Percentiles rank a stretch among this genome's conserved stretches.
Conservation (phyloP, 2,329 filamentous ascomycete species). For the Alternaria gaisen region DNA sequence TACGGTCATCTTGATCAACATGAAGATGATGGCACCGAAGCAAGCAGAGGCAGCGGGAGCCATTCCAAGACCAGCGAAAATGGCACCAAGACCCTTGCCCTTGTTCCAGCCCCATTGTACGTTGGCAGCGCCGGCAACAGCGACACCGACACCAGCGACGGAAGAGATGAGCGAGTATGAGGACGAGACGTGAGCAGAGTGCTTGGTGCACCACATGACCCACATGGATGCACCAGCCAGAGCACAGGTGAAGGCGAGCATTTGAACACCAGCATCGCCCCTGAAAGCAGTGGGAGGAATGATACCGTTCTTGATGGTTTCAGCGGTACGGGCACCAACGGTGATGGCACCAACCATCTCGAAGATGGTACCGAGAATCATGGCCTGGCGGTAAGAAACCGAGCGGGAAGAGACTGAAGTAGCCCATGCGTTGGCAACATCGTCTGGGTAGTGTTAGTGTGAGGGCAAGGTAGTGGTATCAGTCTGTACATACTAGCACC, state of each 20-base stretch:
- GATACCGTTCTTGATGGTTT: conserved; percentile 80
- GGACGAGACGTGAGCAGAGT: conserved; percentile 72
- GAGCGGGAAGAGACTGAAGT: conserved; percentile 84
- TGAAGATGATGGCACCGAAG: conserved; percentile 75
- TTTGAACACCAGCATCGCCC: conserved; percentile 58
- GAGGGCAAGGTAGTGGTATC: not conserved
- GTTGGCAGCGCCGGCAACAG: conserved; percentile 64
- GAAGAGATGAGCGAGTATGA: conserved; percentile 63
- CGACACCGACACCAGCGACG: conserved; percentile 58
- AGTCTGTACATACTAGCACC: conserved; percentile 70
- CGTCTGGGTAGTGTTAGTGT: conserved; percentile 59
- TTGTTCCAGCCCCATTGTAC: conserved; percentile 68
- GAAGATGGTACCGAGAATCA: conserved; percentile 57
- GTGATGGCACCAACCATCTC: conserved; percentile 59
- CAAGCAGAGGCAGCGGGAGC: conserved; percentile 72
- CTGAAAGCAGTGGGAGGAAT: conserved; percentile 58
- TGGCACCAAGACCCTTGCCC: conserved; percentile 71
- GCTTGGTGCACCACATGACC: conserved; percentile 82
- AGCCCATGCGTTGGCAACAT: conserved; percentile 86
- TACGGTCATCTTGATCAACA: conserved; percentile 75
- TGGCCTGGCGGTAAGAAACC: conserved; percentile 72
- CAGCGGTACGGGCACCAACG: conserved; percentile 64
- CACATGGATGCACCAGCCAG: conserved; percentile 72
- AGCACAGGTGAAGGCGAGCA: conserved; percentile 66
- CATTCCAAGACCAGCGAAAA: conserved; percentile 72